Evolutionary conservation across 106 monocot species (phyloP).

Genomic region (Xerophyta viscosa): DNA sequence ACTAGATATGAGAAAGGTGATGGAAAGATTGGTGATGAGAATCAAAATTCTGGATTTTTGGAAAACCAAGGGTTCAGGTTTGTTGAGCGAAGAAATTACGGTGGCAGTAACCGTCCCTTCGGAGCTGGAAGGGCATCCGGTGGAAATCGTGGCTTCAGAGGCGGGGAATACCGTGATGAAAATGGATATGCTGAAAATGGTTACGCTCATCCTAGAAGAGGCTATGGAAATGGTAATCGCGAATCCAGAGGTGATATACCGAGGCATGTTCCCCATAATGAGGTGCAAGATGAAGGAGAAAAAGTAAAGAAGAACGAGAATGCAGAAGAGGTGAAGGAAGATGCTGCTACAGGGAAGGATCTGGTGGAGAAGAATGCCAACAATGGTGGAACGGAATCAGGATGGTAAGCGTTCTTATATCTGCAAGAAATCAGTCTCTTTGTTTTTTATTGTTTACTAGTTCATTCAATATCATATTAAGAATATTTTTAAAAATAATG

Average conservation of each 20-base stretch:
- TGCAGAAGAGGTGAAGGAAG: neutral
- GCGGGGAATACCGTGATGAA: slow-evolving; percentile 3
- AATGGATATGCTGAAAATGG: slow-evolving; percentile 9
- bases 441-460: neutral
- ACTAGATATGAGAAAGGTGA: neutral
- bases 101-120: neutral
- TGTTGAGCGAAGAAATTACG: neutral
- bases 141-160: slow-evolving; percentile 13
- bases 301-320: neutral
- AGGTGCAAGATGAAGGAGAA: neutral
- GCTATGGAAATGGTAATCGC: neutral
- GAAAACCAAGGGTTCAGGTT: neutral
- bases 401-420: slow-evolving; percentile 12
- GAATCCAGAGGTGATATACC: neutral
- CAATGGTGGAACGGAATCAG: neutral
- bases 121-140: neutral
- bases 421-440: neutral
- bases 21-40: slow-evolving; percentile 11
- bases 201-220: neutral
- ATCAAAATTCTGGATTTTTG: neutral
- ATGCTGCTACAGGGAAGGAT: neutral
- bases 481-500: neutral
- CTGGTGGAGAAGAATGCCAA: neutral
- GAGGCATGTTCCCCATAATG: neutral
- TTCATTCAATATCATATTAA: neutral